Evolutionary conservation across 2,329 filamentous ascomycete species (phyloP).

Genomic region (Sphaceloma murrayae): DNA sequence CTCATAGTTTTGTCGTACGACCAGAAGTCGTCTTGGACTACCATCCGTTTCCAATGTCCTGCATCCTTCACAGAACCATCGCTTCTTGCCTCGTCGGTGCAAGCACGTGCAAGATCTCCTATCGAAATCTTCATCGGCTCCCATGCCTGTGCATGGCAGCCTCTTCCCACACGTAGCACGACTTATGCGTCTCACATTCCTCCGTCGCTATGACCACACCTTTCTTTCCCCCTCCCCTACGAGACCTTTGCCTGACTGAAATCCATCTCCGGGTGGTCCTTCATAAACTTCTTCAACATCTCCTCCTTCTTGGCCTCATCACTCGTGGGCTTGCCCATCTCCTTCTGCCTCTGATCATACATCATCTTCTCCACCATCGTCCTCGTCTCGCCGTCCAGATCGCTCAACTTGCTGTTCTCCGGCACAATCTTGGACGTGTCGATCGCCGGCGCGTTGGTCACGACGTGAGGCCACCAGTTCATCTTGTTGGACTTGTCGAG

Average conservation of each 20-base stretch:
- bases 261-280: conserved; percentile 64
- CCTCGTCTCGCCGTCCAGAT: conserved; percentile 88
- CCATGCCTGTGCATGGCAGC: no score
- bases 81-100: no score
- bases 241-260: conserved; percentile 55
- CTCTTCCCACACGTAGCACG: no score
- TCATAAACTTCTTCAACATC: conserved; percentile 77
- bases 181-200: no score
- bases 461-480: conserved; percentile 96
- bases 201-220: no score
- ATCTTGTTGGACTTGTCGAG: conserved; percentile 95
- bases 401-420: conserved; percentile 81
- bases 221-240: no score
- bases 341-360: conserved; percentile 97
- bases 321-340: conserved; percentile 75
- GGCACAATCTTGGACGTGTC: conserved; percentile 92
- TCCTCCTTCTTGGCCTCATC: conserved; percentile 95
- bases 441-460: conserved; percentile 73
- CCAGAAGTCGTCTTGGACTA: no score
- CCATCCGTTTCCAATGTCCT: no score
- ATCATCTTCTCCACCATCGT: conserved; percentile 99
- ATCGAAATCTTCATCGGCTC: no score
- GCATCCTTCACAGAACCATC: no score
- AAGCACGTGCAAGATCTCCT: no score
- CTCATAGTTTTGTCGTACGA: no score